These are phyloP conservation scores for Ceratocystis diversiconidia DNA, from an alignment of 2,329 filamentous ascomycete genomes.

Conservation along the genomic window DNA sequence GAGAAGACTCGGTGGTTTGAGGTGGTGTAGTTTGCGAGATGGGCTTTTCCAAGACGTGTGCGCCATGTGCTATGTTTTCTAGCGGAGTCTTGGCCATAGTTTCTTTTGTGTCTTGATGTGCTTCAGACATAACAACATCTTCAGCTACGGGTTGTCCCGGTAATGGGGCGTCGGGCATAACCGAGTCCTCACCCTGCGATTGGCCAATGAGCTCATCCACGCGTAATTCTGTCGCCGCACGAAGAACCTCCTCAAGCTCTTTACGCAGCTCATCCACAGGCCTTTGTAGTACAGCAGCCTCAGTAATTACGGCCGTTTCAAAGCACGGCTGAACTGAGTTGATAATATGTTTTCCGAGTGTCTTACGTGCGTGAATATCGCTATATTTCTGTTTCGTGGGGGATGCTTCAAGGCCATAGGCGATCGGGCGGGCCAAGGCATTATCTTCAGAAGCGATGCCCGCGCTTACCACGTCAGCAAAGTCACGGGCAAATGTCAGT, in stretches of 20 bases:
- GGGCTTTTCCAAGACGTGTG: background rate
- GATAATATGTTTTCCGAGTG: constrained; percentile 77
- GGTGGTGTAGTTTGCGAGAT: constrained; percentile 13
- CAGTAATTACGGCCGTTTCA: constrained; percentile 61
- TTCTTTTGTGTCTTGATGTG: background rate
- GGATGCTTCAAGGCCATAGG: constrained; percentile 33
- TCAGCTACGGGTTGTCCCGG: background rate
- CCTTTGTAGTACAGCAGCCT: constrained; percentile 64
- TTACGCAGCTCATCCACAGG: constrained; percentile 54
- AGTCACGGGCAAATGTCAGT: constrained; percentile 41
- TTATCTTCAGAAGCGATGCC: constrained; percentile 36
- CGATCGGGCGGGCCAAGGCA: constrained; percentile 20
- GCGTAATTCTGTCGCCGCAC: constrained; percentile 44
- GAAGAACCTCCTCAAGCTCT: constrained; percentile 60
- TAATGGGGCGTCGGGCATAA: constrained; percentile 18
- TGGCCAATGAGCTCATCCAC: background rate
- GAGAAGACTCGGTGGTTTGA: constrained; percentile 8
- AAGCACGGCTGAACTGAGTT: constrained; percentile 67
- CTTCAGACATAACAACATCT: background rate
- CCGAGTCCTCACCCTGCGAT: constrained; percentile 11
- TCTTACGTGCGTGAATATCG: constrained; percentile 69
- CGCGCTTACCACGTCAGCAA: constrained; percentile 39
- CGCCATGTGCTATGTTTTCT: background rate
- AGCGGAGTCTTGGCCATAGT: background rate
- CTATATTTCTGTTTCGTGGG: constrained; percentile 37